A percentile compares a stretch with the other conserved stretches of the same genome.
phyloP scores from a whole-genome alignment of 2,329 filamentous ascomycete species.

The Diaporthe longicolla region DNA sequence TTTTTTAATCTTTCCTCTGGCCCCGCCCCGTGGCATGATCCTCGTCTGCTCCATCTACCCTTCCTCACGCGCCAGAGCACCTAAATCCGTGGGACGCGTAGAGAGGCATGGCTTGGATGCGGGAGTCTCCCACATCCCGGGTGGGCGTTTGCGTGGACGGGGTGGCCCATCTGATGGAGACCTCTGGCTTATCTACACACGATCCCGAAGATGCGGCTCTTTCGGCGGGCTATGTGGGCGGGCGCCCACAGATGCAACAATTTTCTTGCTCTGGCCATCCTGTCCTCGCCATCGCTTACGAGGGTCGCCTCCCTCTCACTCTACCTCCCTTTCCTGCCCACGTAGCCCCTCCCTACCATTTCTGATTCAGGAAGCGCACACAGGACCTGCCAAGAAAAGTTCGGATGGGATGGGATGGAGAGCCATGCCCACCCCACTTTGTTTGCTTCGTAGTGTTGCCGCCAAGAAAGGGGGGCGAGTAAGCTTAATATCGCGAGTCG shows the following conservation, averaged over 20 bases:
- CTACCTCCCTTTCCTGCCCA: not conserved
- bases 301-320: not conserved
- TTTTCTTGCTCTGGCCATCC: not conserved
- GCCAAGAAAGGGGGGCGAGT: conserved; percentile 33
- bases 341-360: not conserved
- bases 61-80: not conserved
- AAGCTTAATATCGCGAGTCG: conserved; percentile 36
- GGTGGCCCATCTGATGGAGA: not conserved
- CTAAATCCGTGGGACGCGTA: conserved; percentile 6
- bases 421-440: not conserved
- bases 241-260: not conserved
- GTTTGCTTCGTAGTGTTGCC: conserved; percentile 4
- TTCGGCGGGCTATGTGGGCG: conserved; percentile 17
- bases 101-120: not conserved
- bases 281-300: not conserved
- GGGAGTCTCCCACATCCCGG: conserved; percentile 25
- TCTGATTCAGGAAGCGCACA: not conserved
- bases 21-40: not conserved
- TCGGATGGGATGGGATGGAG: conserved; percentile 2
- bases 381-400: not conserved
- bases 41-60: not conserved
- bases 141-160: not conserved
- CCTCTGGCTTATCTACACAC: not conserved
- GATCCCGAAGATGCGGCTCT: conserved; percentile 13
- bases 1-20: too few relatives aligned